phyloP scores from a whole-genome alignment of 331 rosid genomes.

The Prunus yedoensis region DNA sequence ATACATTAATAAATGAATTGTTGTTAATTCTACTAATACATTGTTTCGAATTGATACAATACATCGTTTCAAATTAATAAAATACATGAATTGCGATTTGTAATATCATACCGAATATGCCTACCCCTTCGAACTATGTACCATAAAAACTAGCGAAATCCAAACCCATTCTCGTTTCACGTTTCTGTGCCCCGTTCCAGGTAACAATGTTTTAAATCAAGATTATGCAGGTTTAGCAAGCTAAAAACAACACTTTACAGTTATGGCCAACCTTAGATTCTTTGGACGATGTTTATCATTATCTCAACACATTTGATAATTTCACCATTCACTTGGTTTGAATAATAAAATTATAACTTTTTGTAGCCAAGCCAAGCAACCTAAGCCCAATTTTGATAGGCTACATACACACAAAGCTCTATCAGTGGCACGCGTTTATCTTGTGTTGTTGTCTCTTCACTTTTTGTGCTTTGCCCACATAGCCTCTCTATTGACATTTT shows the following conservation, averaged over 20 bases:
- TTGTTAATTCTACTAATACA: too few species aligned
- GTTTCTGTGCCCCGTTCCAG: fast-evolving
- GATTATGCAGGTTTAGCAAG: neutral
- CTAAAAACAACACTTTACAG: neutral
- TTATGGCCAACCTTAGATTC: neutral
- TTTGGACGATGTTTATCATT: neutral
- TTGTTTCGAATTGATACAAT: too few species aligned
- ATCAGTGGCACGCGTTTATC: neutral
- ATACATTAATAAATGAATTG: too few species aligned
- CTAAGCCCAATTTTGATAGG: too few species aligned
- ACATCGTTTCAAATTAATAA: too few species aligned
- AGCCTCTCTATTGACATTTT: neutral
- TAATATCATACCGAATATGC: too few species aligned
- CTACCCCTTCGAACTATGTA: too few species aligned
- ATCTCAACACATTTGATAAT: neutral
- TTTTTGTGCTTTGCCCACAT: constrained; percentile 16
- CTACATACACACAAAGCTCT: neutral
- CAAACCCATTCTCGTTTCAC: too few species aligned
- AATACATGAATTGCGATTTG: too few species aligned
- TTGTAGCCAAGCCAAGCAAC: neutral
- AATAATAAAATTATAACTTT: neutral
- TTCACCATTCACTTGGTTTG: neutral
- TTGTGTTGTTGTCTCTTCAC: neutral
- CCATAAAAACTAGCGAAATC: too few species aligned
- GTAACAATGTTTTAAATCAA: neutral